Percentiles rank a stretch among this genome's conserved stretches.
phyloP scores from a whole-genome alignment of 1,284 basidiomycete species.

The Vanrija pseudolonga region DNA sequence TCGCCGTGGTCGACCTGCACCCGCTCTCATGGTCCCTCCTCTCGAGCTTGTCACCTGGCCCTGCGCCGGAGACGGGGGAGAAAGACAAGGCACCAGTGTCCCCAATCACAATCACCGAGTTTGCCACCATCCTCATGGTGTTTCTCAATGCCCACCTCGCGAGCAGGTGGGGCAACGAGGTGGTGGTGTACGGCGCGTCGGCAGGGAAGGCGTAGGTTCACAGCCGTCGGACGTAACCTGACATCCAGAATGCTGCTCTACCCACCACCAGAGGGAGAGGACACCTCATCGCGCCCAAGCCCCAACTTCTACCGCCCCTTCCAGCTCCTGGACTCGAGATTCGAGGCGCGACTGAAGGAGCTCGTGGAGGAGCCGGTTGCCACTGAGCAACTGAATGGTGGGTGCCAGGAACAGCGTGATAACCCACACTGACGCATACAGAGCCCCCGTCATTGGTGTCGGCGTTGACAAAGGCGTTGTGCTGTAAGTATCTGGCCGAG shows the following conservation, averaged over 20 bases:
- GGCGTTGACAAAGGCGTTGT: slow-evolving; percentile 81
- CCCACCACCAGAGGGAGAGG: slow-evolving; percentile 39
- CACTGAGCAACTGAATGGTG: slow-evolving; percentile 53
- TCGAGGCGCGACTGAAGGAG: slow-evolving; percentile 64
- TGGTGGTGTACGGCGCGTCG: slow-evolving; percentile 85
- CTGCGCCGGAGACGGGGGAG: slow-evolving; percentile 2
- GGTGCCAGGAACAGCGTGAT: background rate
- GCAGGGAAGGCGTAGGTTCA: slow-evolving; percentile 60
- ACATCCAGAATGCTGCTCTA: slow-evolving; percentile 31
- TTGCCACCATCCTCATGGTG: slow-evolving; percentile 75
- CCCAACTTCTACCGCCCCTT: slow-evolving; percentile 82
- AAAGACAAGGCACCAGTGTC: slow-evolving; percentile 33
- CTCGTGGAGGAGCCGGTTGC: slow-evolving; percentile 59
- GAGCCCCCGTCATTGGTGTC: slow-evolving; percentile 70
- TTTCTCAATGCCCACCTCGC: slow-evolving; percentile 93
- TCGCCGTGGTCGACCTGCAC: slow-evolving; percentile 76
- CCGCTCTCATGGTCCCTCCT: slow-evolving; percentile 73
- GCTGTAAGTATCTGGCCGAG: slow-evolving; percentile 59
- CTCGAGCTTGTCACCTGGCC: slow-evolving; percentile 31
- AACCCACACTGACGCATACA: slow-evolving; percentile 9
- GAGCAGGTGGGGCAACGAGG: slow-evolving; percentile 81
- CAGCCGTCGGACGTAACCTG: background rate
- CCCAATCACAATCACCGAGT: slow-evolving; percentile 61
- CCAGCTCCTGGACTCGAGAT: slow-evolving; percentile 55
- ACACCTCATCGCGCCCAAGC: slow-evolving; percentile 52